Conservation (phyloP, 768 basidiomycete species). For the Pholiota molesta region DNA sequence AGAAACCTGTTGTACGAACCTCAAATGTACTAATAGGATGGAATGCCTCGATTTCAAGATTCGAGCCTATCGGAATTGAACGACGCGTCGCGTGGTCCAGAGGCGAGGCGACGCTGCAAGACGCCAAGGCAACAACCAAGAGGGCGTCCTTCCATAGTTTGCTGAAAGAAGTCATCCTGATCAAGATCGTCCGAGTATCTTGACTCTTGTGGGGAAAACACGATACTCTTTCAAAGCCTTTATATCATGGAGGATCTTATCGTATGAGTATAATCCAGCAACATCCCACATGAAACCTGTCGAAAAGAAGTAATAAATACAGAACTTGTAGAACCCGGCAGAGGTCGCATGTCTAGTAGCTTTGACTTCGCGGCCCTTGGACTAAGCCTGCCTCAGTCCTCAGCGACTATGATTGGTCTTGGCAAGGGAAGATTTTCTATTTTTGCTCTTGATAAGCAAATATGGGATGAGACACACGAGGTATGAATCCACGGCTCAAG, state of each 20-base stretch:
- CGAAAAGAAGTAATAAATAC: neutral
- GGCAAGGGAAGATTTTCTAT: neutral
- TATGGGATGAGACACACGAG: neutral
- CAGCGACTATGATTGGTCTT: neutral
- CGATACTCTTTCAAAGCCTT: neutral
- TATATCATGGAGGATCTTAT: neutral
- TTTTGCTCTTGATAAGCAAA: neutral
- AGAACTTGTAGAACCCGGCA: neutral
- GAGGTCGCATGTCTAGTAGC: neutral
- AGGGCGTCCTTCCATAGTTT: slow-evolving; percentile 23
- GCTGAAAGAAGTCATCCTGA: slow-evolving; percentile 16
- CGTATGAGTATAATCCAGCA: neutral
- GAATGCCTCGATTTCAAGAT: slow-evolving; percentile 28
- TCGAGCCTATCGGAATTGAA: slow-evolving; percentile 21
- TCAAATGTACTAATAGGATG: slow-evolving; percentile 39
- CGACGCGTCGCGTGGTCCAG: slow-evolving; percentile 25
- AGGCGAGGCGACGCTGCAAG: slow-evolving; percentile 9
- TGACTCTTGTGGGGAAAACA: neutral
- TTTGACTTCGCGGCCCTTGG: neutral
- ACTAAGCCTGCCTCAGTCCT: slow-evolving; percentile 1
- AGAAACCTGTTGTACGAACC: slow-evolving; percentile 20
- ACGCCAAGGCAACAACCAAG: slow-evolving; percentile 23
- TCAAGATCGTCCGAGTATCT: neutral
- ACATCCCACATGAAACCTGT: neutral
- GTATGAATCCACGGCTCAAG: neutral